Conservation (phyloP, 805 yeast genomes). For the Candida oleophila region DNA sequence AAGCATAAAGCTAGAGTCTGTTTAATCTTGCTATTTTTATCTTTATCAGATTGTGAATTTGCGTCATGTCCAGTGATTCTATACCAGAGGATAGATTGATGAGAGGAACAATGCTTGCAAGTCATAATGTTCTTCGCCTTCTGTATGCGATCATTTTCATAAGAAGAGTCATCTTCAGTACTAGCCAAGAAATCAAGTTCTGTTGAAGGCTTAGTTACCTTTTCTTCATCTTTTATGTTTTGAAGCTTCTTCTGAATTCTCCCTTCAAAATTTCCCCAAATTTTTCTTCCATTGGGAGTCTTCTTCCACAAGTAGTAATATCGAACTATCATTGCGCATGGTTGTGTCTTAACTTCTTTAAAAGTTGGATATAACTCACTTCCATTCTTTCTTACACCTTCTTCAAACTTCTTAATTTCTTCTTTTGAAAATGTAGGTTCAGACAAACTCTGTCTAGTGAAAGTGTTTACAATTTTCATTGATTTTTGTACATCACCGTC, state of each 20-base stretch:
- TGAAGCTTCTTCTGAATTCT: slow-evolving; percentile 60
- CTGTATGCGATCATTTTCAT: slow-evolving; percentile 52
- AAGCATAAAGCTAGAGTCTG: slow-evolving; percentile 65
- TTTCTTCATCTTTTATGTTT: slow-evolving; percentile 16
- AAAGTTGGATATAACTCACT: slow-evolving; percentile 75
- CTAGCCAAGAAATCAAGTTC: slow-evolving; percentile 54
- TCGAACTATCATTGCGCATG: slow-evolving; percentile 77
- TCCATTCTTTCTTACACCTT: slow-evolving; percentile 69
- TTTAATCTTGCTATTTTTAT: slow-evolving; percentile 12
- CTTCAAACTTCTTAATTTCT: slow-evolving; percentile 71
- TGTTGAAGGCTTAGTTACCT: slow-evolving; percentile 11
- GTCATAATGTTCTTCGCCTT: slow-evolving; percentile 41
- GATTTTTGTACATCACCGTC: slow-evolving; percentile 55
- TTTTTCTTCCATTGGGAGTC: slow-evolving; percentile 65
- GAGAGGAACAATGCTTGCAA: slow-evolving; percentile 74
- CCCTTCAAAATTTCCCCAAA: slow-evolving; percentile 84
- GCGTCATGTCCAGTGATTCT: slow-evolving; percentile 61
- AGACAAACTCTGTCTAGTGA: slow-evolving; percentile 58
- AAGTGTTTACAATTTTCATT: slow-evolving; percentile 36
- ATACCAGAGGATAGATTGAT: slow-evolving; percentile 61
- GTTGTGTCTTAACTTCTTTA: slow-evolving; percentile 69
- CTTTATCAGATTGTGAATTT: slow-evolving; percentile 29
- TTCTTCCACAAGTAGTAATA: slow-evolving; percentile 93
- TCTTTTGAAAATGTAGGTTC: slow-evolving; percentile 75
- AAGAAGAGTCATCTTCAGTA: slow-evolving; percentile 69